phyloP scores from a whole-genome alignment of 495 filamentous ascomycete genomes.

The Tuber borchii region DNA sequence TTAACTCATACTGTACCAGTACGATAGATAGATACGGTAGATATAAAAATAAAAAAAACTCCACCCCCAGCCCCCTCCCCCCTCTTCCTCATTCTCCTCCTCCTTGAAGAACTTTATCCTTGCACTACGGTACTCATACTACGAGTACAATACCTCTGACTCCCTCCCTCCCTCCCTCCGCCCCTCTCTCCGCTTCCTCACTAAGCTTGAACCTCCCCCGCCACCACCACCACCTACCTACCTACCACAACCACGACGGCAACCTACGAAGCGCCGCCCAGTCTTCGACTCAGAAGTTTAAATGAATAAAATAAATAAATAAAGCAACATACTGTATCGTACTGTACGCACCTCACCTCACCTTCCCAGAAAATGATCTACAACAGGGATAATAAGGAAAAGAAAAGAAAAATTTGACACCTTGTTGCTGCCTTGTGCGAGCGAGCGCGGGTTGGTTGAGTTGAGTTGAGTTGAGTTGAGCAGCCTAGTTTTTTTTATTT shows the following conservation, averaged over 20 bases:
- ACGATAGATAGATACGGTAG: too few relatives aligned
- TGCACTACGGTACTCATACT: too few relatives aligned
- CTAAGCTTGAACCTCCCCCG: background rate
- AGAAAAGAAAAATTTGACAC: background rate
- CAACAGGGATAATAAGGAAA: background rate
- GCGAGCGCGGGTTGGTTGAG: background rate
- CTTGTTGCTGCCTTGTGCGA: background rate
- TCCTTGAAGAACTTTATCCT: too few relatives aligned
- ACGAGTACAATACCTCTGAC: too few relatives aligned
- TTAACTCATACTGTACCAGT: too few relatives aligned
- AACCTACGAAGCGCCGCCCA: background rate
- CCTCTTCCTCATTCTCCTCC: too few relatives aligned
- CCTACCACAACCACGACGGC: background rate
- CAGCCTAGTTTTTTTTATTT: slow-evolving; percentile 2
- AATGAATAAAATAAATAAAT: background rate
- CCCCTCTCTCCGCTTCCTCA: background rate
- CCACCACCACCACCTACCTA: background rate
- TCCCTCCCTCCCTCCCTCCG: too few relatives aligned
- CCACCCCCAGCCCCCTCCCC: too few relatives aligned
- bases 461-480: background rate
- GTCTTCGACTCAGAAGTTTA: background rate
- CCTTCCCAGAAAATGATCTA: background rate
- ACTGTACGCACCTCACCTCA: too few relatives aligned
- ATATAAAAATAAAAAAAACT: too few relatives aligned
- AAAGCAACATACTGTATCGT: background rate